Conservation (phyloP, 1,284 basidiomycete genomes). For the Phylloporus sp. region DNA sequence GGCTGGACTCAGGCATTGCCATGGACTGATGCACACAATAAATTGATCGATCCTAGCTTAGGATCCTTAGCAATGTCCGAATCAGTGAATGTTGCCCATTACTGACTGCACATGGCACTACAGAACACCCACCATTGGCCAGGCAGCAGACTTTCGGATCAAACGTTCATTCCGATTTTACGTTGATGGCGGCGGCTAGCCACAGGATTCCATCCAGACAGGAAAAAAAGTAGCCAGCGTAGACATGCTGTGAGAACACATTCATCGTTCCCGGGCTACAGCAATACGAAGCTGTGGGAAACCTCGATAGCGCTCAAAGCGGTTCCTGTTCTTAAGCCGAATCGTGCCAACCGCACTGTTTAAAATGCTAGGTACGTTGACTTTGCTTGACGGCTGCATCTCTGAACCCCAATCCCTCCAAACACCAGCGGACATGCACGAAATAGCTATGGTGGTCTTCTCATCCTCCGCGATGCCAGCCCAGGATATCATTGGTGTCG, state of each 20-base stretch:
- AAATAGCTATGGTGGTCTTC: not conserved
- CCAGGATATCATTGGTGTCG: not conserved
- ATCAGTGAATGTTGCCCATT: no score
- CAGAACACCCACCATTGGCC: no score
- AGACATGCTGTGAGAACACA: not conserved
- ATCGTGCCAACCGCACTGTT: no score
- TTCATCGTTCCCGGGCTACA: not conserved
- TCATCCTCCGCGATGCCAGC: not conserved
- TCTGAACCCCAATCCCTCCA: not conserved
- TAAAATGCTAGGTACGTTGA: no score
- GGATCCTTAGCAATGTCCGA: no score
- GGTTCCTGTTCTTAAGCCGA: no score
- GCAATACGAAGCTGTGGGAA: no score
- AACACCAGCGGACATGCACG: not conserved
- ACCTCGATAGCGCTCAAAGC: no score
- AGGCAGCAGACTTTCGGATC: not conserved
- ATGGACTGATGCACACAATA: no score
- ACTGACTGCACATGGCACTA: no score
- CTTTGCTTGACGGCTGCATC: no score
- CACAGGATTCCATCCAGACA: not conserved
- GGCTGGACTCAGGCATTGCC: not conserved
- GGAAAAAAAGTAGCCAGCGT: not conserved
- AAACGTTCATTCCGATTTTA: not conserved
- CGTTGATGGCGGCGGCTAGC: not conserved
- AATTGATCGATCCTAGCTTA: no score